These are phyloP conservation scores for Diaporthe caulivora DNA, from an alignment of 2,329 filamentous ascomycete genomes.

Conservation along the genomic window DNA sequence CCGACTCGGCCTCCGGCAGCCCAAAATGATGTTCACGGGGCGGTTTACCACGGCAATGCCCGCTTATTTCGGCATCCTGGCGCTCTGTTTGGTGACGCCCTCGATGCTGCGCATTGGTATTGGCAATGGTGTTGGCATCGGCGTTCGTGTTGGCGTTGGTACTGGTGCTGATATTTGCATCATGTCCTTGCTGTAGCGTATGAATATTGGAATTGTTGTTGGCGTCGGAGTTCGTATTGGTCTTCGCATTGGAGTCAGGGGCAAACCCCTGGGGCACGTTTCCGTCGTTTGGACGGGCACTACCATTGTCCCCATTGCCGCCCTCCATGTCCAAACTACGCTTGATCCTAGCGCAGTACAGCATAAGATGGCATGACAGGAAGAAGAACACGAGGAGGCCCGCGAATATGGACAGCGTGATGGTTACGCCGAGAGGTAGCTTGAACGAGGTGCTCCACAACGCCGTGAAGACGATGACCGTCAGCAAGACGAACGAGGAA, in stretches of 20 bases:
- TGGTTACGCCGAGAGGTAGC: conserved; percentile 20
- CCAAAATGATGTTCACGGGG: no score
- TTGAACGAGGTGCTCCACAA: conserved; percentile 29
- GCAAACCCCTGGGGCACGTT: not conserved
- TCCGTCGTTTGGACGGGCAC: no score
- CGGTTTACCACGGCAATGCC: not conserved
- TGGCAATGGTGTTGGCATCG: no score
- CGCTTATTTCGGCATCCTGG: not conserved
- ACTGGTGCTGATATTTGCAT: not conserved
- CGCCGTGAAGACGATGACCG: conserved; percentile 15
- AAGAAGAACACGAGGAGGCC: conserved; percentile 27
- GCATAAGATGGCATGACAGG: conserved; percentile 24
- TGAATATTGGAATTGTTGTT: not conserved
- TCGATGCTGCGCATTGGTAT: not conserved
- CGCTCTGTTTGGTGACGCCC: not conserved
- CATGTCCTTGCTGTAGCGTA: no score
- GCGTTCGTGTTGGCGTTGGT: not conserved
- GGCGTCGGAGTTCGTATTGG: not conserved
- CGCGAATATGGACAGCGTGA: conserved; percentile 28
- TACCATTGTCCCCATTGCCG: not conserved
- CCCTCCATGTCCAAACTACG: not conserved
- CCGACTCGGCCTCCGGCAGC: no score
- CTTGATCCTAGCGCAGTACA: conserved; percentile 28
- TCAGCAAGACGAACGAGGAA: conserved; percentile 25
- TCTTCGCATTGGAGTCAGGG: not conserved